Evolutionary conservation across 2,329 filamentous ascomycete genomes (phyloP).

Genomic region (Didymella sp.): DNA sequence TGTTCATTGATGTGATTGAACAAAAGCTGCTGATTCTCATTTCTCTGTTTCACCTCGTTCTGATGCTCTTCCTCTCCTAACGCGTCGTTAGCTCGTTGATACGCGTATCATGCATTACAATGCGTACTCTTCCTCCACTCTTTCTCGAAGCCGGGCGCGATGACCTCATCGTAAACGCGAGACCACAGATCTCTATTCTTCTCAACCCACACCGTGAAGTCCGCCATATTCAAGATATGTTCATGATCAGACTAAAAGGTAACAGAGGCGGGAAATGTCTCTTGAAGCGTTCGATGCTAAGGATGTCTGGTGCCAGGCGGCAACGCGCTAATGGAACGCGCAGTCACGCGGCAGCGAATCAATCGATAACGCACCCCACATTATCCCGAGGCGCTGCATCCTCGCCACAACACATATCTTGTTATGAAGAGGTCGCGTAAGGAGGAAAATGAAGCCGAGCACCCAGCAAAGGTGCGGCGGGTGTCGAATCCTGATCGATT

Average conservation of each 20-base stretch:
- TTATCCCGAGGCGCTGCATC: slow-evolving; percentile 10
- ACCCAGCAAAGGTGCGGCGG: slow-evolving; percentile 55
- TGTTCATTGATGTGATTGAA: slow-evolving; percentile 37
- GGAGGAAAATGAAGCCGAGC: slow-evolving; percentile 35
- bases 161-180: slow-evolving; percentile 46
- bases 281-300: background rate
- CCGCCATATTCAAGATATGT: slow-evolving; percentile 33
- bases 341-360: slow-evolving; percentile 27
- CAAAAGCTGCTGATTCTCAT: slow-evolving; percentile 39
- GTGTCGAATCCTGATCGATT: slow-evolving; percentile 64
- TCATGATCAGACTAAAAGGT: background rate
- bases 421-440: slow-evolving; percentile 50
- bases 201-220: slow-evolving; percentile 38
- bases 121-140: slow-evolving; percentile 45
- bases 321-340: slow-evolving; percentile 32
- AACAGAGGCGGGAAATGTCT: background rate
- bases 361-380: slow-evolving; percentile 29
- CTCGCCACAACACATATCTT: slow-evolving; percentile 17
- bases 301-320: slow-evolving; percentile 21
- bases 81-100: background rate
- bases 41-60: slow-evolving; percentile 35
- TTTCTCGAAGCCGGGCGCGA: slow-evolving; percentile 40
- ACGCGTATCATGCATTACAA: background rate
- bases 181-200: slow-evolving; percentile 39
- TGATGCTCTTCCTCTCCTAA: slow-evolving; percentile 38